Base-by-base conservation (phyloP, 441 rosid genomes). In the Brassica balearica region DNA sequence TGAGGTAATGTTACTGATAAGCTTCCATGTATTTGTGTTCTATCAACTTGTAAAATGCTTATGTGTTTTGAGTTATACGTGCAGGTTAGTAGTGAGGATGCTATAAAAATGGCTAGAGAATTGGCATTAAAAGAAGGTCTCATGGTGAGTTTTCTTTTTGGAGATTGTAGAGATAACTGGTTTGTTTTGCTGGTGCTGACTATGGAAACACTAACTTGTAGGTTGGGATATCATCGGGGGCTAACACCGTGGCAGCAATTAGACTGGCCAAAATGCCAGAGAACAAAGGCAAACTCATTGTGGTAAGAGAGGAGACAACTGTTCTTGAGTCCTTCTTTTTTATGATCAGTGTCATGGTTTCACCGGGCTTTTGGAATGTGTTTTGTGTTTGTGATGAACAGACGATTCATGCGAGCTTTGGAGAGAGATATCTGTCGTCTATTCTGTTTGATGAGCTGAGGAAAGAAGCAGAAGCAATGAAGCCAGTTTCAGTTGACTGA, bases 141-240 rank as follows among this genome's bases (percentile, higher is more conserved):
- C n/a, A 89, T 94, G 95, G 98, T 94, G 87, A 83, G 72, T 53
- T 41, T 53, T 23, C 23, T 27, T 48, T 23, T 69, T 25, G 6
- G 19, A 64, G 60, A 38, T 38, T 2, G 41, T 36, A 10, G 51
- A 43, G 51, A 43, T 43, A 5, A 12, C 6, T 48, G 15, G 41
- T 8, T 36, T 36, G 41, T 36, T 36, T 36, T 29, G 64, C 34
- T 67, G 59, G 12, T 61, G 8, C 61, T 51, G 60, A 69, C 43
- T 0, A n/a, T 36, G 76, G 29, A 41, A 53, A 41, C 17, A 12
- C 3, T 15, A 74, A 70, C 62, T 2, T 84, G 80, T 58, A 94
- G 97, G 98, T 94, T 71, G 98, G 98, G 48, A 94, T 94, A 76
- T 92, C 98, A 27, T 94, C 97, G 0, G 98, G 98, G 51, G 97